Base-by-base conservation (phyloP, 2,329 filamentous ascomycete species). In the Fusarium subtropicale region DNA sequence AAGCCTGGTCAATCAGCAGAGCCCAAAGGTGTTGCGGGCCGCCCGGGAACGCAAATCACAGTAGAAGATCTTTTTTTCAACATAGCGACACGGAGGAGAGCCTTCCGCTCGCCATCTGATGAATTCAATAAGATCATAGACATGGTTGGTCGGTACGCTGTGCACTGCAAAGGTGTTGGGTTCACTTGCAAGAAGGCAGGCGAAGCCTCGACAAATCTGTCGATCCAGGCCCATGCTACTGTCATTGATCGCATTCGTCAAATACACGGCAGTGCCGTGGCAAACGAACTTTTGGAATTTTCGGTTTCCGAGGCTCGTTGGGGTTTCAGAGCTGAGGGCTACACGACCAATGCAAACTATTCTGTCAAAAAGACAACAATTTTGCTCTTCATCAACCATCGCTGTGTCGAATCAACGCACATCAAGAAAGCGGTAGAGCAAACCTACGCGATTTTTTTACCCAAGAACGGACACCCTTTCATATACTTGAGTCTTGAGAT, bases 51-150 rank as follows among this genome's bases (percentile, higher is more conserved):
- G 4, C 94, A 97, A 75, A 97, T 99, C 75, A 94, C 93, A 1
- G 94, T 99, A 18, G 95, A 99, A 76, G 96, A 99, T 78, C 82
- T 99, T 13, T 99, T 99, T 79, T 99, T 97, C 84, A 99, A 97
- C 74, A 89, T 98, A 1, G 94, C 94, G 0, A 97, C 92, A 11
- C 88, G 96, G 26, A 89, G 94, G 36, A 89, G 90, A 70, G 96
- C 97, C 13, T 99, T 99, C 76, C 89, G 96, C 41, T 98, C 95
- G 16, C 83, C 92, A 20, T 92, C 94, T 38, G 96, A 99, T 76
- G 97, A 99, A 78, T 98, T 97, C 82, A 94, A 97, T 75, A 99
- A 98, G 81, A 97, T 99, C 59, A 90, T 98, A 28, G 96, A 99
- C 77, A 89, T 97, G 77, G 92, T 98, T 11, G 94, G 96, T 16